Evolutionary conservation across 768 basidiomycete genomes (phyloP).

Genomic region (Boletales sp.): DNA sequence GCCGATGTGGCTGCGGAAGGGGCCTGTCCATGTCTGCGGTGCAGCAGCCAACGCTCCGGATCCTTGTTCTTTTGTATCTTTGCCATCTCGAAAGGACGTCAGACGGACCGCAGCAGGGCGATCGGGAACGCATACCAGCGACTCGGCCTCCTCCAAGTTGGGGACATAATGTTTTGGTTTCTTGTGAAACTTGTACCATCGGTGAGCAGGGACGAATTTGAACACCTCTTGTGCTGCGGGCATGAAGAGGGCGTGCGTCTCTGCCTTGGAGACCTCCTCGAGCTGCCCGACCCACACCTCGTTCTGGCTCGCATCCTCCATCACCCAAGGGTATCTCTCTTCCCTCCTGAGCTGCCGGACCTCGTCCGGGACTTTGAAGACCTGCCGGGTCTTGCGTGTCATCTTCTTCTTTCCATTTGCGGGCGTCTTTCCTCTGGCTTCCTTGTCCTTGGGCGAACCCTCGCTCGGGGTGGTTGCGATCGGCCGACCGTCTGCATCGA

Average conservation of each 20-base stretch:
- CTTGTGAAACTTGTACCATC: conserved; percentile 94
- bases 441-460: conserved; percentile 29
- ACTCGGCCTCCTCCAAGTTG: conserved; percentile 64
- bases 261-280: conserved; percentile 70
- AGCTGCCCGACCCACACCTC: conserved; percentile 82
- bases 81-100: conserved; percentile 18
- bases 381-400: conserved; percentile 80
- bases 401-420: conserved; percentile 64
- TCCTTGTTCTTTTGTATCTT: conserved; percentile 71
- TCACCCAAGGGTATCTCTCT: conserved; percentile 89
- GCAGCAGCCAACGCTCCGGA: conserved; percentile 66
- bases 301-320: conserved; percentile 70
- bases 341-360: conserved; percentile 75
- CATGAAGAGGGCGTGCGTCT: conserved; percentile 81
- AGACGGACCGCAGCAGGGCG: background rate
- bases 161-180: conserved; percentile 71
- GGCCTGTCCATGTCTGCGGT: conserved; percentile 54
- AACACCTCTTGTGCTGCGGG: conserved; percentile 77
- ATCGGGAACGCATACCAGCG: conserved; percentile 43
- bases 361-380: conserved; percentile 78
- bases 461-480: conserved; percentile 42
- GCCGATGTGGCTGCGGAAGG: conserved; percentile 62
- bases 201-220: conserved; percentile 82
- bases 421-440: conserved; percentile 41
- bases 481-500: conserved; percentile 72